Evolutionary conservation across 257 asterid species (phyloP).

Genomic region (Petrea volubilis): DNA sequence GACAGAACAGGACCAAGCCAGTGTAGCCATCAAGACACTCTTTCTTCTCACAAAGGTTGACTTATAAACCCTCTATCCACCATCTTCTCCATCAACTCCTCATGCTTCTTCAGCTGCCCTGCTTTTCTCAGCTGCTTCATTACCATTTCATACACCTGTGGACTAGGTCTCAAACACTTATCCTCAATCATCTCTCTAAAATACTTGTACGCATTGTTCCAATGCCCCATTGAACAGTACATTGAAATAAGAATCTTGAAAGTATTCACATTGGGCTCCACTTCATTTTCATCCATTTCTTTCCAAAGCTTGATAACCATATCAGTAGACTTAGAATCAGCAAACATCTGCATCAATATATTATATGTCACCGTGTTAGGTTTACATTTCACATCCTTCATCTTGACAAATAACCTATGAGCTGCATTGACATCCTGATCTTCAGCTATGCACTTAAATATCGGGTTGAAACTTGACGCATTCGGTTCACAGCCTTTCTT

Average conservation of each 20-base stretch:
- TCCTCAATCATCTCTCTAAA: constrained; percentile 85
- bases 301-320: constrained; percentile 89
- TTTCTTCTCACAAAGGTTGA: constrained; percentile 40
- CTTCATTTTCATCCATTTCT: constrained; percentile 72
- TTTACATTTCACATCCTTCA: constrained; percentile 68
- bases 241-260: constrained; percentile 65
- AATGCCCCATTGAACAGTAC: constrained; percentile 86
- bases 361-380: constrained; percentile 79
- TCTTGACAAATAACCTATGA: constrained; percentile 59
- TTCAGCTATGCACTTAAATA: constrained; percentile 69
- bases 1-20: background rate
- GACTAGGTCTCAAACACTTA: constrained; percentile 64
- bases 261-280: constrained; percentile 81
- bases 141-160: constrained; percentile 66
- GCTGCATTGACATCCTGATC: constrained; percentile 81
- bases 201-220: constrained; percentile 78
- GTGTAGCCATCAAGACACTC: background rate
- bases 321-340: constrained; percentile 65
- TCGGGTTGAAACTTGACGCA: constrained; percentile 68
- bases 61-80: constrained; percentile 57
- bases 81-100: constrained; percentile 87
- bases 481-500: constrained; percentile 67
- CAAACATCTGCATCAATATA: constrained; percentile 86
- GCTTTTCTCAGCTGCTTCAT: constrained; percentile 75
- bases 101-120: constrained; percentile 86